Evolutionary conservation across 2,329 filamentous ascomycete species (phyloP).

Genomic region (Neoscytalidium dimidiatum): DNA sequence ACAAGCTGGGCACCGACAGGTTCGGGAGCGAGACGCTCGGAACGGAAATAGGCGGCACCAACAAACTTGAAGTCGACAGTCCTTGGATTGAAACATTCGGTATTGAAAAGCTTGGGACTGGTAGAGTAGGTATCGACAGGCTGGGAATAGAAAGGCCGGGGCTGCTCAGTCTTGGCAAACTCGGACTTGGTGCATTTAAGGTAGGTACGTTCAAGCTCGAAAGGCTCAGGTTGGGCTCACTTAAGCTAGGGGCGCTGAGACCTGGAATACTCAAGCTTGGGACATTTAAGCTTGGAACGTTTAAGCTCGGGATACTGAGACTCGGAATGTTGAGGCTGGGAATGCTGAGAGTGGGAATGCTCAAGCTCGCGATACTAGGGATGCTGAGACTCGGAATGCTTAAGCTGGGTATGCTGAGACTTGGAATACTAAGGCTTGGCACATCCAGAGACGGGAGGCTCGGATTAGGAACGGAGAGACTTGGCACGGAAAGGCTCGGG

Average conservation of each 20-base stretch:
- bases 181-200: not conserved
- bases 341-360: not conserved
- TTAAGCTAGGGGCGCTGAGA: not conserved
- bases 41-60: no score
- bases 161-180: not conserved
- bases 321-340: not conserved
- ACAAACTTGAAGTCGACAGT: no score
- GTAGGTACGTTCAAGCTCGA: not conserved
- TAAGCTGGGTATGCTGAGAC: not conserved
- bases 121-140: not conserved
- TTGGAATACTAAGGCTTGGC: not conserved
- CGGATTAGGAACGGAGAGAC: no score
- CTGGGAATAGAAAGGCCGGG: not conserved
- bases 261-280: not conserved
- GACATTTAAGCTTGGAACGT: not conserved
- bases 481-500: not conserved
- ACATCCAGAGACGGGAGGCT: not conserved
- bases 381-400: not conserved
- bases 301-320: not conserved
- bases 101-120: not conserved
- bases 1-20: not conserved
- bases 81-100: no score
- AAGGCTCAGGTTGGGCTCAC: not conserved
- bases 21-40: not conserved
- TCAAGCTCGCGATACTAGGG: not conserved